Percentiles rank a stretch among this genome's conserved stretches.
These are phyloP conservation scores for Botrytis tulipae DNA, from an alignment of 2,329 filamentous ascomycete genomes.

Conservation along the genomic window DNA sequence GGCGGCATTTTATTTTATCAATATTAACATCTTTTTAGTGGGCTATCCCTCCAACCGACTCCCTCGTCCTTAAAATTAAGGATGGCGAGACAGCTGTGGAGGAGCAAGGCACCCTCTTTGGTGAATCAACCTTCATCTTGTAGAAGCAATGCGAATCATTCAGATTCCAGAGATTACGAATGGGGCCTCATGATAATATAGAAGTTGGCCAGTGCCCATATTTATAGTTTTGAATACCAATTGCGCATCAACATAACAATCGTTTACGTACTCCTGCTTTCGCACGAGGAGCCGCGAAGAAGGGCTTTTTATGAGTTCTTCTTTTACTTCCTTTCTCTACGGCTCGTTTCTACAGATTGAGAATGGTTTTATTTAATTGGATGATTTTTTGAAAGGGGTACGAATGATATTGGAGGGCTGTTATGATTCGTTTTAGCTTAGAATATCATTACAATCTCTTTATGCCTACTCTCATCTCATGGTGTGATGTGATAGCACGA, in stretches of 20 bases:
- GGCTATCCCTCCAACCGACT: conserved; percentile 57
- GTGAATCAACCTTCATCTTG: conserved; percentile 93
- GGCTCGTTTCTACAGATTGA: not conserved
- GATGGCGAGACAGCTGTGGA: conserved; percentile 78
- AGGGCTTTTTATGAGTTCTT: not conserved
- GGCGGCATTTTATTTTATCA: not conserved
- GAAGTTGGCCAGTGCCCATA: conserved; percentile 6
- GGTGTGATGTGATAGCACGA: not conserved
- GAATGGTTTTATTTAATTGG: conserved; percentile 12
- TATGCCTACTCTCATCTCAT: not conserved
- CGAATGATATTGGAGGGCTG: not conserved
- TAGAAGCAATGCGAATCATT: conserved; percentile 37
- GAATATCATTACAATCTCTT: conserved; percentile 10
- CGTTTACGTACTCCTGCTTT: conserved; percentile 4
- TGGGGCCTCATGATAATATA: conserved; percentile 15
- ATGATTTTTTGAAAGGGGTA: conserved; percentile 1
- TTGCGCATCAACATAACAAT: conserved; percentile 2
- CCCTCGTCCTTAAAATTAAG: conserved; percentile 75
- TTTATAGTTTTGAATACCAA: conserved; percentile 10
- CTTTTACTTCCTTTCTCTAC: not conserved
- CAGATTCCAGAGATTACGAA: not conserved
- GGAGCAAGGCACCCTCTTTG: conserved; percentile 69
- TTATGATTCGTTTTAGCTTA: conserved; percentile 13
- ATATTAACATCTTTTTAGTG: conserved; percentile 54
- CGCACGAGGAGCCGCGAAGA: not conserved